A percentile compares a stretch with the other conserved stretches of the same genome.
Evolutionary conservation across 495 filamentous ascomycete genomes (phyloP).

Genomic region (Xylaria castorea): DNA sequence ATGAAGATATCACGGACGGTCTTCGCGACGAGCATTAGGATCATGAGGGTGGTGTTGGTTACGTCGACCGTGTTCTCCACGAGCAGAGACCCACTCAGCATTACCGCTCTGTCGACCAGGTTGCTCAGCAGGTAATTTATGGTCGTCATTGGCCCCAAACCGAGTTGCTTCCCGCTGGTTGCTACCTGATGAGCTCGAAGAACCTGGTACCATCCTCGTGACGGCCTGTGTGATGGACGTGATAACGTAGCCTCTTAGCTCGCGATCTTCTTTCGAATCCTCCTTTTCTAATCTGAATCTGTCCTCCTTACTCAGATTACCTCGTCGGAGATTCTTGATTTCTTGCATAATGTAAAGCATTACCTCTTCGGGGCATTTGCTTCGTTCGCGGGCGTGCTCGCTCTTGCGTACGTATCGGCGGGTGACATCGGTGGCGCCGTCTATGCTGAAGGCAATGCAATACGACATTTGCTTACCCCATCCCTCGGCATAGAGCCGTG

Average conservation of each 20-base stretch:
- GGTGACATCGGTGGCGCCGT: constrained; percentile 95
- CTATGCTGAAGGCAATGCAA: constrained; percentile 94
- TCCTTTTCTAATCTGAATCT: constrained; percentile 85
- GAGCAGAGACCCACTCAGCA: constrained; percentile 67
- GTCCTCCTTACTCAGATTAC: constrained; percentile 79
- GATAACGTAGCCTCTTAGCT: constrained; percentile 78
- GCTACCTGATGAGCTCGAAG: constrained; percentile 29
- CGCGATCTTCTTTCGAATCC: constrained; percentile 83
- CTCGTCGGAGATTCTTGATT: constrained; percentile 80
- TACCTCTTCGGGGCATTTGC: constrained; percentile 82
- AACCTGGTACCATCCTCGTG: constrained; percentile 51
- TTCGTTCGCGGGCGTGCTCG: constrained; percentile 74
- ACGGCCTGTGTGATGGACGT: constrained; percentile 70
- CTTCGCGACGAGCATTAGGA: constrained; percentile 35
- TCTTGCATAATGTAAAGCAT: constrained; percentile 88
- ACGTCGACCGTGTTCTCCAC: constrained; percentile 60
- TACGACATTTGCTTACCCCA: constrained; percentile 97
- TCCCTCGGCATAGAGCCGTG: constrained; percentile 88
- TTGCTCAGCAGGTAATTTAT: constrained; percentile 60
- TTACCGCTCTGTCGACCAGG: constrained; percentile 66
- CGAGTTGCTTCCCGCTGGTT: constrained; percentile 29
- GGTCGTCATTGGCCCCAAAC: constrained; percentile 44
- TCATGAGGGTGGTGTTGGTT: constrained; percentile 50
- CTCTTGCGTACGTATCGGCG: constrained; percentile 89
- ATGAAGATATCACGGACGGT: background rate